phyloP scores from a whole-genome alignment of 1,284 basidiomycete species.

The Cutaneotrichosporon dermatis region DNA sequence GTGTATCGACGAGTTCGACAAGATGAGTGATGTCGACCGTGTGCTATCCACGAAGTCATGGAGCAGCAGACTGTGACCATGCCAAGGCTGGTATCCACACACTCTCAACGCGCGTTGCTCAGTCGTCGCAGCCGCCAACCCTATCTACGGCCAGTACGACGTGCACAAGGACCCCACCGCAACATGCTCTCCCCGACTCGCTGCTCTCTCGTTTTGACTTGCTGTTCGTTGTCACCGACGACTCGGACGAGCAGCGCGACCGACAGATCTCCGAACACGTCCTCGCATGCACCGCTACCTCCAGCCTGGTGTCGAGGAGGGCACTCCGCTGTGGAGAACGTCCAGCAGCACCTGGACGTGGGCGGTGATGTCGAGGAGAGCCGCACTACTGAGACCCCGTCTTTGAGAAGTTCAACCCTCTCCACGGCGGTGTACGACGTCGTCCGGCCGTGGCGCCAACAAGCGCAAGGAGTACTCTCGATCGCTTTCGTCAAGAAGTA shows the following conservation, averaged over 20 bases:
- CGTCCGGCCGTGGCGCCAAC: conserved; percentile 56
- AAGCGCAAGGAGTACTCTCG: conserved; percentile 75
- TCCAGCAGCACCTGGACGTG: conserved; percentile 79
- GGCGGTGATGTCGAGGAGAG: conserved; percentile 60
- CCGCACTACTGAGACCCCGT: conserved; percentile 65
- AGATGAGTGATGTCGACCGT: conserved; percentile 98
- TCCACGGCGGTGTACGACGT: conserved; percentile 73
- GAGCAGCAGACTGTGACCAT: conserved; percentile 99
- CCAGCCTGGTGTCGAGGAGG: conserved; percentile 90
- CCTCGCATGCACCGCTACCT: conserved; percentile 92
- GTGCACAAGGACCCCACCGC: conserved; percentile 97
- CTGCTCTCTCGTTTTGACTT: conserved; percentile 98
- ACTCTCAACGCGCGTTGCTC: conserved; percentile 96
- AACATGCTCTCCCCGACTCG: conserved; percentile 99
- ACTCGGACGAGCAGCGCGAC: conserved; percentile 92
- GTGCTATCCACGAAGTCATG: conserved; percentile 99
- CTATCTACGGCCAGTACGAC: conserved; percentile 98
- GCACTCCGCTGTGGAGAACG: conserved; percentile 72
- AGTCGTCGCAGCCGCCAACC: conserved; percentile 96
- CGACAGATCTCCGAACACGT: conserved; percentile 96
- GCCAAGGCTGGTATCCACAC: conserved; percentile 99
- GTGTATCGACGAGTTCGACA: conserved; percentile 99
- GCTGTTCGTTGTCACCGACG: conserved; percentile 96
- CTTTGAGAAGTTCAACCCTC: conserved; percentile 94
- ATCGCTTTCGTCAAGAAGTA: conserved; percentile 98